These are phyloP conservation scores for Hanseniaspora pseudoguilliermondii DNA, from an alignment of 805 yeast genomes.

Conservation along the genomic window DNA sequence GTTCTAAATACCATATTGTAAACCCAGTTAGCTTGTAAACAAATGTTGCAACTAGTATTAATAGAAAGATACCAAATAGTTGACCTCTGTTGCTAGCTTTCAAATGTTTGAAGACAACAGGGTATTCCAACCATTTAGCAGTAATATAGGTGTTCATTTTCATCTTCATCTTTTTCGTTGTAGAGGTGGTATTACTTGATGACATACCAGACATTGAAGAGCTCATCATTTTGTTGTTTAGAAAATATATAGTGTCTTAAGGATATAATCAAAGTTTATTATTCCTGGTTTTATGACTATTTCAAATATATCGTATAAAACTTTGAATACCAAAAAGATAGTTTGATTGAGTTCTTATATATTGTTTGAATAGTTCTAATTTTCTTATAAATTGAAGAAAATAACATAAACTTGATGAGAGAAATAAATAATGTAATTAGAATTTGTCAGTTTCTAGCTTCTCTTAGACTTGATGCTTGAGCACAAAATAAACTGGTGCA, in stretches of 20 bases:
- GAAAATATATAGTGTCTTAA: too few relatives aligned
- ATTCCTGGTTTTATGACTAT: neutral
- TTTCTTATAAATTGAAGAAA: too few relatives aligned
- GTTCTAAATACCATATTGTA: constrained; percentile 51
- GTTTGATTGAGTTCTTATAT: too few relatives aligned
- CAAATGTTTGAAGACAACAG: constrained; percentile 48
- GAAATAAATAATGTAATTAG: too few relatives aligned
- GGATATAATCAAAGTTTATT: neutral
- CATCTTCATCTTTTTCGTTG: constrained; percentile 19
- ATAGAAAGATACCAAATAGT: constrained; percentile 62
- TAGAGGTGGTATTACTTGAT: neutral
- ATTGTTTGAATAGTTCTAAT: too few relatives aligned
- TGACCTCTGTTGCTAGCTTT: constrained; percentile 42
- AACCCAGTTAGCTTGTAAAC: constrained; percentile 48
- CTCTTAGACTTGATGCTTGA: too few relatives aligned
- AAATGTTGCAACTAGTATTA: constrained; percentile 47
- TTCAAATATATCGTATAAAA: too few relatives aligned
- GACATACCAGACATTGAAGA: constrained; percentile 3
- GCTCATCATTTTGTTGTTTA: neutral
- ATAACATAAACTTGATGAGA: too few relatives aligned
- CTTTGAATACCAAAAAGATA: too few relatives aligned
- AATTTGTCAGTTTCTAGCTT: too few relatives aligned
- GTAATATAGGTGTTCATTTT: constrained; percentile 51
- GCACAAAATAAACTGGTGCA: too few relatives aligned
- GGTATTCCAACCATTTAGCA: constrained; percentile 37